Percentiles rank a stretch among this genome's conserved stretches.
Evolutionary conservation across 441 rosid genomes (phyloP).

Genomic region (Aquilaria agallochum): DNA sequence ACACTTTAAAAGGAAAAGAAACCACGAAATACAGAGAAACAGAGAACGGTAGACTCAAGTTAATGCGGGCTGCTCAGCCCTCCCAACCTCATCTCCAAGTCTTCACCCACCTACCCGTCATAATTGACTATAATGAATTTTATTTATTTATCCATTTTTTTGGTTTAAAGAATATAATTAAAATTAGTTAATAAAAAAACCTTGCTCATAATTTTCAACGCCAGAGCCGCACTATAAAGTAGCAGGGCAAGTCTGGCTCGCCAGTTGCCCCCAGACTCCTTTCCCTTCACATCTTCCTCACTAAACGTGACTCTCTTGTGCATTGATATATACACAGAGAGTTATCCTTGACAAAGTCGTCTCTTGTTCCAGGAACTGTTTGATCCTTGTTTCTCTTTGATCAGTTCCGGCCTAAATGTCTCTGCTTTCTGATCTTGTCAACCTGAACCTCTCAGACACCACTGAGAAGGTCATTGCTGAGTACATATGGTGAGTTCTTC

Average conservation of each 20-base stretch:
- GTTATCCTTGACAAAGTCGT: neutral
- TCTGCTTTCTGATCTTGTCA: conserved; percentile 55
- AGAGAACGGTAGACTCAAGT: too few species aligned
- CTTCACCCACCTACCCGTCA: too few species aligned
- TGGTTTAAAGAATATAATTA: too few species aligned
- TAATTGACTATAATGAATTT: too few species aligned
- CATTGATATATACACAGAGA: neutral
- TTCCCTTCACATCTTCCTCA: too few species aligned
- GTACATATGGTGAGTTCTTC: conserved; percentile 48
- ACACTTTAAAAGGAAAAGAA: too few species aligned
- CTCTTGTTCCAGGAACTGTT: neutral
- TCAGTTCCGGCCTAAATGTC: conserved; percentile 38
- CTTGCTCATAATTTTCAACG: neutral
- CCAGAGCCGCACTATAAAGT: neutral
- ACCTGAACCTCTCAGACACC: conserved; percentile 60
- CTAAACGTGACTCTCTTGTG: neutral
- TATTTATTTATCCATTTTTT: too few species aligned
- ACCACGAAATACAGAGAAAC: too few species aligned
- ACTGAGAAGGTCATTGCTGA: conserved; percentile 70
- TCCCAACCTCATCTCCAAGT: too few species aligned
- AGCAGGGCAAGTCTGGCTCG: neutral
- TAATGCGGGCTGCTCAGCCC: too few species aligned
- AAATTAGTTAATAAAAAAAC: neutral
- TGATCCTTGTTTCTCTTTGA: conserved; percentile 1
- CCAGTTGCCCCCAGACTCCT: too few species aligned